phyloP scores from a whole-genome alignment of 441 rosid genomes.

The Viola pubescens region DNA sequence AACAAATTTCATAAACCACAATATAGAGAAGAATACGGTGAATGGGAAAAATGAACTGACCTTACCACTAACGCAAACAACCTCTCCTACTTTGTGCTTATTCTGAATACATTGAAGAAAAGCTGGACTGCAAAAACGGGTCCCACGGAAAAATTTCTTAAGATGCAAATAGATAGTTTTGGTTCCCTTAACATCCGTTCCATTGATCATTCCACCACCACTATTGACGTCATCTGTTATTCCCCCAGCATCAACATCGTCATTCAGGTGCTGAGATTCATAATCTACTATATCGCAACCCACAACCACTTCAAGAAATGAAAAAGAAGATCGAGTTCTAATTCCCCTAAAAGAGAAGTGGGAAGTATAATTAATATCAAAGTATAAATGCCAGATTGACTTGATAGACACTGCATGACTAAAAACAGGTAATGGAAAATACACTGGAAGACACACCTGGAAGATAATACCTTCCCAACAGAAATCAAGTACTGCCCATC shows the following conservation, averaged over 20 bases:
- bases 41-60: conserved; percentile 30
- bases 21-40: conserved; percentile 10
- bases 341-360: conserved; percentile 54
- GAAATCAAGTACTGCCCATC: conserved; percentile 93
- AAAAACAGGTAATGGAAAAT: no score
- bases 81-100: conserved; percentile 60
- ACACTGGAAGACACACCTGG: conserved; percentile 39
- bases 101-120: conserved; percentile 59
- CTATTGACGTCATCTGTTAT: no score
- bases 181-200: conserved; percentile 19
- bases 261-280: conserved; percentile 27
- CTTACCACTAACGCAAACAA: conserved; percentile 88
- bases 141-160: conserved; percentile 79
- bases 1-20: conserved; percentile 10
- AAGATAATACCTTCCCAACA: conserved; percentile 68
- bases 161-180: conserved; percentile 71
- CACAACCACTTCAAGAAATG: conserved; percentile 87
- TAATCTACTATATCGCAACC: conserved; percentile 49
- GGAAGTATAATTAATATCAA: background rate
- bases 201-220: no score
- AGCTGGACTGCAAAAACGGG: conserved; percentile 65
- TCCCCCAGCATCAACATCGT: conserved; percentile 19
- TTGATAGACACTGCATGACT: no score
- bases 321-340: conserved; percentile 56
- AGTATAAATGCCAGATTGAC: background rate